Evolutionary conservation across 164 flowering plant genomes (phyloP).

Genomic region (Chimonanthus salicifolius): DNA sequence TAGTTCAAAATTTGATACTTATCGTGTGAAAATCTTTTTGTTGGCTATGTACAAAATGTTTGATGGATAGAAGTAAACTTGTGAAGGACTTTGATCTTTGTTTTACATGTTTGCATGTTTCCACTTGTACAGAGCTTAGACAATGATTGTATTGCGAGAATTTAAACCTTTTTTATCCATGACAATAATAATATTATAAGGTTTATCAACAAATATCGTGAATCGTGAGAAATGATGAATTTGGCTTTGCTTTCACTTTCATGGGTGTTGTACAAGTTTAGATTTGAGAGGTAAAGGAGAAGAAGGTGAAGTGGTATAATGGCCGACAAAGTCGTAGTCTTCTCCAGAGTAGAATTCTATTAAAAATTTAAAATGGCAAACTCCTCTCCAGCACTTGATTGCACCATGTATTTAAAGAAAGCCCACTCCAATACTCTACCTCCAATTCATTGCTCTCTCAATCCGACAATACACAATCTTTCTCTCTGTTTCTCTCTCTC

Average conservation of each 20-base stretch:
- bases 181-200: too few relatives aligned
- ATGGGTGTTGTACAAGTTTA: not conserved
- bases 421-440: slow-evolving; percentile 36
- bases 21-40: too few relatives aligned
- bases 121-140: too few relatives aligned
- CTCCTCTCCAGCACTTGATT: slow-evolving; percentile 5
- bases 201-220: too few relatives aligned
- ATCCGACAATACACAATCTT: not conserved
- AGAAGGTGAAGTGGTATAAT: not conserved
- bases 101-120: too few relatives aligned
- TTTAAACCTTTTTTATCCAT: too few relatives aligned
- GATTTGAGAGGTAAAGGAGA: not conserved
- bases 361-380: not conserved
- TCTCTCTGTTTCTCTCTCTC: not conserved
- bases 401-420: slow-evolving; percentile 27
- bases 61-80: too few relatives aligned
- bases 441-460: not conserved
- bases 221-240: too few relatives aligned
- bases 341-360: not conserved
- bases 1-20: too few relatives aligned
- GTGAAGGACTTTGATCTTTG: too few relatives aligned
- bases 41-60: too few relatives aligned
- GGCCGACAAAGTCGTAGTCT: not conserved
- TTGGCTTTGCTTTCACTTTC: not conserved
- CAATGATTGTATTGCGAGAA: too few relatives aligned